Conservation (phyloP, 805 yeast genomes). For the Ogataea thermomethanolica region DNA sequence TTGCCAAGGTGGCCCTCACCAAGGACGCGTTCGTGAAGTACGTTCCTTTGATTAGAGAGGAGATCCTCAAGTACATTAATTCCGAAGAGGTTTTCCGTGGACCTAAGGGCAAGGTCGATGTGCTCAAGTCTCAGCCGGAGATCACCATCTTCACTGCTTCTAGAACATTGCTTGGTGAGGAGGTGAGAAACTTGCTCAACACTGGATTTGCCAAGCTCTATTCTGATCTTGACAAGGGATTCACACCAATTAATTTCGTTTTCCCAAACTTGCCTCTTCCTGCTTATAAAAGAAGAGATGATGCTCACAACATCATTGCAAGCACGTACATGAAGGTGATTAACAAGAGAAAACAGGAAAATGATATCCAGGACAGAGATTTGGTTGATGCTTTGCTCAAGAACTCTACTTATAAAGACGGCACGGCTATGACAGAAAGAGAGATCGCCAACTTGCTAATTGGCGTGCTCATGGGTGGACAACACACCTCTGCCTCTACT, state of each 20-base stretch:
- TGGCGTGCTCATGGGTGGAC: constrained; percentile 98
- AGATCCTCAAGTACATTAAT: constrained; percentile 63
- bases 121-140: constrained; percentile 87
- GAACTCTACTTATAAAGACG: constrained; percentile 85
- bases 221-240: constrained; percentile 93
- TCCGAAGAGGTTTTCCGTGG: constrained; percentile 47
- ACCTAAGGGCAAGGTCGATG: constrained; percentile 51
- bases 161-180: constrained; percentile 86
- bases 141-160: constrained; percentile 96
- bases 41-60: constrained; percentile 85
- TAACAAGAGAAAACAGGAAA: constrained; percentile 63
- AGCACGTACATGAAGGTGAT: constrained; percentile 78
- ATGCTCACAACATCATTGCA: constrained; percentile 81
- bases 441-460: constrained; percentile 91
- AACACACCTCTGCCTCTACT: constrained; percentile 95
- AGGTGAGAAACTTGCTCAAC: constrained; percentile 79
- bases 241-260: constrained; percentile 92
- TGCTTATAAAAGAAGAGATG: constrained; percentile 73
- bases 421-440: constrained; percentile 88
- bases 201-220: constrained; percentile 80
- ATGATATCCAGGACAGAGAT: constrained; percentile 82
- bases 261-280: constrained; percentile 90
- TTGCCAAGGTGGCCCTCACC: constrained; percentile 86
- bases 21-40: constrained; percentile 77
- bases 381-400: constrained; percentile 84